Base-by-base conservation (phyloP, 73 alveolate genomes). In the Durusdinium trenchii region DNA sequence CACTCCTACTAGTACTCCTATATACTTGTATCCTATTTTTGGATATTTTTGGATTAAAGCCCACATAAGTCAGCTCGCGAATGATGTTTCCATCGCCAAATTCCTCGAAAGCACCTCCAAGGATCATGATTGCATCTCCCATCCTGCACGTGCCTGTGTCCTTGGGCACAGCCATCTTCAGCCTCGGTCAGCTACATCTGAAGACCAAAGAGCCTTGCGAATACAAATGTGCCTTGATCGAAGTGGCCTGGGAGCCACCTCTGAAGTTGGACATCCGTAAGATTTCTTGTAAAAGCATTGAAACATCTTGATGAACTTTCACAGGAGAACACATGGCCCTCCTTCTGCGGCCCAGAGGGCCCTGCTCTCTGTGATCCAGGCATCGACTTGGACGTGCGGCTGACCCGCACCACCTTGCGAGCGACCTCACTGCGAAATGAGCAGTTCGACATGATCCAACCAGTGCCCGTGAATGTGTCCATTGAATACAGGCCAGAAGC, bases 81-180 rank as follows among this genome's bases (percentile, higher is more conserved):
- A 23, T 60, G 18, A 60, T 60, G 84, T 71, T 32, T n/a, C 6
- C 84, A 73, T 51, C 85, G 51, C 54, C 3, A 20, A 48, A 18
- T 5, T n/a, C 43, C 78, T 40, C 42, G 7, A 14, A 9, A 9
- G 78, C 42, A 5, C 7, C 30, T 71, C 52, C 62, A 30, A 90
- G 97, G 97, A 90, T 90, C 87, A 64, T 90, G 97, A 69, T 90
- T 20, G 97, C 97, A 60, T 90, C 97, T 71, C 97, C 97, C 16
- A 90, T 90, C 36, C 87, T 90, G 60, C 86, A 67, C 75, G 97
- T 90, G 60, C 97, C 97, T 3, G 97, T 90, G 64, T 18, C 78
- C 50, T 28, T 91, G 73, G 98, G 98, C 42, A 91, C 98, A 0
- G 98, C 98, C 54, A 91, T 91, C 43, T 91, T 91, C 76, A 91